Percentiles rank a stretch among this genome's conserved stretches.
phyloP scores from a whole-genome alignment of 1,284 basidiomycete species.

The Trichosporon sp. region DNA sequence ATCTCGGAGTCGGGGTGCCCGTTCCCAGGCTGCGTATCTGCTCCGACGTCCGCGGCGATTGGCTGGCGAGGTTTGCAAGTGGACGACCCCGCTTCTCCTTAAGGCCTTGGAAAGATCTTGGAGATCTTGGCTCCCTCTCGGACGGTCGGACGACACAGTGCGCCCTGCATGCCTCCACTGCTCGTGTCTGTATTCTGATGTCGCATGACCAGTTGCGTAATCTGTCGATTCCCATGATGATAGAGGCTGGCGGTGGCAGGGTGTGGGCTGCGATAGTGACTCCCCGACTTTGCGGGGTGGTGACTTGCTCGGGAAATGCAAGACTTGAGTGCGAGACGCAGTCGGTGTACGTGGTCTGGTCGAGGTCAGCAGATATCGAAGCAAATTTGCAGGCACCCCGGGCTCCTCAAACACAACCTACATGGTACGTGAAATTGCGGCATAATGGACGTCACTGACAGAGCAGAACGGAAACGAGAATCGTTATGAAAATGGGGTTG shows the following conservation, averaged over 20 bases:
- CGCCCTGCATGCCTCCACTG: not conserved
- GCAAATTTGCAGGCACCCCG: not conserved
- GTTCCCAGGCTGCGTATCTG: not conserved
- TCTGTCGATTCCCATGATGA: not conserved
- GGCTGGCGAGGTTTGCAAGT: not conserved
- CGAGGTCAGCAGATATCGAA: not conserved
- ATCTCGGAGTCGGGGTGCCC: conserved; percentile 9
- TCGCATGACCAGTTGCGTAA: conserved; percentile 1
- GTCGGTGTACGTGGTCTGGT: not conserved
- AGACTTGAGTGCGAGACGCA: not conserved
- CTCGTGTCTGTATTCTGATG: not conserved
- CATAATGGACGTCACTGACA: not conserved
- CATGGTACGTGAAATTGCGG: not conserved
- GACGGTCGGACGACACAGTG: not conserved
- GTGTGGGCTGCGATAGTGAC: not conserved
- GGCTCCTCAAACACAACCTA: not conserved
- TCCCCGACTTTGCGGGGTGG: not conserved
- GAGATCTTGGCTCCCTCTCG: not conserved
- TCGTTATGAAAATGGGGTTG: not conserved
- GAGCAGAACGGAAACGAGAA: not conserved
- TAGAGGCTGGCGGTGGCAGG: not conserved
- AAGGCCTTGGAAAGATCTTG: not conserved
- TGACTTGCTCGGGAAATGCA: conserved; percentile 9
- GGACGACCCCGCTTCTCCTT: not conserved
- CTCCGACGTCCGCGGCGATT: not conserved